Conservation (phyloP, 192 early-diverging fungal species). For the Cetraspora pellucida region DNA sequence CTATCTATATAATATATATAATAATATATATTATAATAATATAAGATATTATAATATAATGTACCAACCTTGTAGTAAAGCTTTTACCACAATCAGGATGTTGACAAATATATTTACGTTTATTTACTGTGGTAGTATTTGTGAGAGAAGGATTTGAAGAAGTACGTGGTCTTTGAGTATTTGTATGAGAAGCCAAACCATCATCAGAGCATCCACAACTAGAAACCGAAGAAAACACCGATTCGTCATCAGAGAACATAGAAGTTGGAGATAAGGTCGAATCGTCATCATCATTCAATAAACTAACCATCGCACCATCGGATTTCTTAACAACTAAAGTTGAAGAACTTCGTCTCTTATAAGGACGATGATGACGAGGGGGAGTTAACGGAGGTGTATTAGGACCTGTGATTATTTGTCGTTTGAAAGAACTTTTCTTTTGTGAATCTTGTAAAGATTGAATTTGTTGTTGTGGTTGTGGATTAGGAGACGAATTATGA, state of each 20-base stretch:
- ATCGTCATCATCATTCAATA: slow-evolving; percentile 21
- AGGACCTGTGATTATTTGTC: not conserved
- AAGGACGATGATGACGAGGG: not conserved
- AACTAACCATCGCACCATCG: slow-evolving; percentile 9
- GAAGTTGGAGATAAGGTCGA: not conserved
- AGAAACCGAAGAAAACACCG: not conserved
- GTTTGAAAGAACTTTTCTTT: not conserved
- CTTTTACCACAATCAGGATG: slow-evolving; percentile 69
- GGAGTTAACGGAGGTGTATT: slow-evolving; percentile 21
- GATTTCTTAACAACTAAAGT: slow-evolving; percentile 24
- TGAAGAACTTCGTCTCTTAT: not conserved
- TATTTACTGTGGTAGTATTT: slow-evolving; percentile 38
- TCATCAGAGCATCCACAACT: not conserved
- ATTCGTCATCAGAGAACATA: not conserved
- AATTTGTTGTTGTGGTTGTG: too few relatives aligned
- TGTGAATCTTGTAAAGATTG: not conserved
- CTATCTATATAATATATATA: not conserved
- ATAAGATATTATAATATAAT: not conserved
- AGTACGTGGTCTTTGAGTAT: not conserved
- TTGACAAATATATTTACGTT: slow-evolving; percentile 74
- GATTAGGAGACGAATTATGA: too few relatives aligned
- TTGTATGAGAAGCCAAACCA: not conserved
- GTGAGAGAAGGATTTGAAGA: not conserved
- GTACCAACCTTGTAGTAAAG: slow-evolving; percentile 75
- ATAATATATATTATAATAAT: not conserved